phyloP scores from a whole-genome alignment of 768 basidiomycete genomes.

The Macrolepiota albuminosa region DNA sequence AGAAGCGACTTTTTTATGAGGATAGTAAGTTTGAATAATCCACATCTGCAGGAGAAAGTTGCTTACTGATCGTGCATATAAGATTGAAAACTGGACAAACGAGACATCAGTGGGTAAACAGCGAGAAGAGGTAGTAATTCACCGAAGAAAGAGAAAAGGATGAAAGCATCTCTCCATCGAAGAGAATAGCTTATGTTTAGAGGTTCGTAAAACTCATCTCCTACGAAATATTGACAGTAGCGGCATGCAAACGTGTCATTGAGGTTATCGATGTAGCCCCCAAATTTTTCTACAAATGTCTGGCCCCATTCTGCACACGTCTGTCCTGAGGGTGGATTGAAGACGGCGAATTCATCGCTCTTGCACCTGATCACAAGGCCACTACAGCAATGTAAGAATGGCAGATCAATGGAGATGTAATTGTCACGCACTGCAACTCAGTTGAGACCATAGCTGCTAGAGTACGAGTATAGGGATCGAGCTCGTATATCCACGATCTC shows the following conservation, averaged over 20 bases:
- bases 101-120: neutral
- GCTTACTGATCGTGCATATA: constrained; percentile 45
- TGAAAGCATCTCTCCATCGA: constrained; percentile 67
- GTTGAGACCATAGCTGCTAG: constrained; percentile 73
- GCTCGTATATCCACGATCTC: constrained; percentile 74
- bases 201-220: constrained; percentile 67
- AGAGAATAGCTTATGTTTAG: constrained; percentile 60
- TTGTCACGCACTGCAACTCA: constrained; percentile 57
- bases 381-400: constrained; percentile 26
- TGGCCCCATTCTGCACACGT: constrained; percentile 69
- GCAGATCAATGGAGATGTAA: neutral
- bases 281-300: constrained; percentile 54
- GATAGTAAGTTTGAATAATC: constrained; percentile 10
- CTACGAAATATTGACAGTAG: constrained; percentile 67
- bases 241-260: constrained; percentile 56
- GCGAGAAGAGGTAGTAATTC: constrained; percentile 16
- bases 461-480: constrained; percentile 66
- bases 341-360: constrained; percentile 62
- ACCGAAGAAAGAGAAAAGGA: constrained; percentile 60
- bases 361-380: constrained; percentile 63
- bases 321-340: constrained; percentile 70
- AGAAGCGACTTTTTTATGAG: constrained; percentile 45
- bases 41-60: neutral
- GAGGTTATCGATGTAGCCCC: constrained; percentile 74
- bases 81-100: constrained; percentile 59